Evolutionary conservation across 2,329 filamentous ascomycete species (phyloP), one percentile per base, ranked within the genome.

Genomic region (Sporothrix brasiliensis): DNA sequence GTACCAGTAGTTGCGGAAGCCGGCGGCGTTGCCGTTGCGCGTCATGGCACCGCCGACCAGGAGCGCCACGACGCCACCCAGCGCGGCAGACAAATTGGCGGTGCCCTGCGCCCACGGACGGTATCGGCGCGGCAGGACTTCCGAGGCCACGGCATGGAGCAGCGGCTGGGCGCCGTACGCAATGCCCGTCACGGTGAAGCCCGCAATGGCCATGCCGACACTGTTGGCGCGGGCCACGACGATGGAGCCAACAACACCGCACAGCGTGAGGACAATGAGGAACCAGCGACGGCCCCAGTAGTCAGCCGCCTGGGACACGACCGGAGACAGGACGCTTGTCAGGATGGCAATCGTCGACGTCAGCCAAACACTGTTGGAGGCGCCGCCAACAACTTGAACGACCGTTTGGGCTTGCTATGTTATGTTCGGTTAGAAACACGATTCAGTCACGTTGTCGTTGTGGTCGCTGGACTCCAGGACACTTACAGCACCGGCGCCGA

Each of bases 231-330:
- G 76, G 24, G 78, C 74, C 14, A 82, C 77, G n/a, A 82, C 72
- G 24, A 81, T 71, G 9, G 74, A 78, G 1, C 81, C 80, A 2
- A 79, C 69, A 21, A 74, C 77, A 21, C 80, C 80, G 50, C 76
- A 75, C 14, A 77, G 39, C 1, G 77, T 80, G 11, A 78, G 75
- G 24, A 77, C 66, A 34, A 82, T 75, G n/a, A 83, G 77, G 69
- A 82, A 79, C 78, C 77, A 80, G 74, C 77, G 78, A 9, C 80
- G 77, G n/a, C 80, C 80, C 80, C 80, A 82, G 74, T 79, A 81
- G 73, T 83, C 80, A 24, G 80, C 78, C 0, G 79, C 80, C 71
- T 82, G 80, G 14, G 79, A 79, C 13, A 81, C 76, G 13, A 79
- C 77, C 24, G 79, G 80, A 11, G 76, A 74, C 11, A 80, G 74